Conservation (phyloP, 169 alveolate species). For the Cryptosporidium sp. region DNA sequence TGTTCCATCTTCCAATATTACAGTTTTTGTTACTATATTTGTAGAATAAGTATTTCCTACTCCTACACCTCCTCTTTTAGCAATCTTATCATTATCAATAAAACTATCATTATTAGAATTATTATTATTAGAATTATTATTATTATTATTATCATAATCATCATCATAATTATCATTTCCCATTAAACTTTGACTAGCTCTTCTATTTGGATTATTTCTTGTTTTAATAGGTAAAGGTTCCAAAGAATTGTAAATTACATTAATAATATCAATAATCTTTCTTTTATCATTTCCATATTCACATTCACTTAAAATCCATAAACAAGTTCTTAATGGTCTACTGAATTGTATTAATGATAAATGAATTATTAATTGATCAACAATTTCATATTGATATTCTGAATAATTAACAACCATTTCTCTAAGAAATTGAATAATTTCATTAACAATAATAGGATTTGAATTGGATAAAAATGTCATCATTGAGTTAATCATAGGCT, state of each 20-base stretch:
- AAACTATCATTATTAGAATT: not conserved
- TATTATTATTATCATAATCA: not conserved
- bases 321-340: conserved; percentile 63
- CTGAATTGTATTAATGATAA: conserved; percentile 45
- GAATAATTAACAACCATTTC: conserved; percentile 40
- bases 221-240: conserved; percentile 27
- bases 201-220: not conserved
- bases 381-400: conserved; percentile 25
- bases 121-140: not conserved
- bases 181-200: not conserved
- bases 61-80: not conserved
- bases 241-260: conserved; percentile 7
- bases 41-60: conserved; percentile 11
- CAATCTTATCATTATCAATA: not conserved
- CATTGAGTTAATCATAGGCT: conserved; percentile 27
- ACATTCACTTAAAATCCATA: conserved; percentile 73
- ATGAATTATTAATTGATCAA: not conserved
- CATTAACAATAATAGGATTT: conserved; percentile 51
- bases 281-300: not conserved
- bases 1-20: conserved; percentile 95
- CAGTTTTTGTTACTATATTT: conserved; percentile 84
- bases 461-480: conserved; percentile 11
- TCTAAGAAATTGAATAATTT: conserved; percentile 47
- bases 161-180: not conserved
- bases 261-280: conserved; percentile 9